Evolutionary conservation across 2,329 filamentous ascomycete genomes (phyloP).

Genomic region (Mariannaea sp.): DNA sequence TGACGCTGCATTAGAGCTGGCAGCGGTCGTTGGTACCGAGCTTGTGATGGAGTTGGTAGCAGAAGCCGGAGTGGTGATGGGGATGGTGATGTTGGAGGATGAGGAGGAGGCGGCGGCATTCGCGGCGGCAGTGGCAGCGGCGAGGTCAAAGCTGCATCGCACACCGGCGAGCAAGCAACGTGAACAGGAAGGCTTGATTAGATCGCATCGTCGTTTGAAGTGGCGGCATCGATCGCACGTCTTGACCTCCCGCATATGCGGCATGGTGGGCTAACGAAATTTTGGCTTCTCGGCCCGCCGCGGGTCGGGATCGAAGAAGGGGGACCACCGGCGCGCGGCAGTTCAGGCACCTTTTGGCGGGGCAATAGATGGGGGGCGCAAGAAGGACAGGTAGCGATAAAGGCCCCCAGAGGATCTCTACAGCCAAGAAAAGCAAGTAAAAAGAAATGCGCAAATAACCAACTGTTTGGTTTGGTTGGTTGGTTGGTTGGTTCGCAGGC

Average conservation of each 20-base stretch:
- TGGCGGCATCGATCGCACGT: conserved; percentile 45
- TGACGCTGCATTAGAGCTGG: conserved; percentile 14
- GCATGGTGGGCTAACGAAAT: conserved; percentile 30
- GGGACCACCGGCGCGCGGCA: background rate
- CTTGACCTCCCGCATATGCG: conserved; percentile 43
- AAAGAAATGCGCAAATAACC: conserved; percentile 10
- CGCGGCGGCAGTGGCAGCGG: conserved; percentile 21
- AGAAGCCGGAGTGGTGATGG: conserved; percentile 12
- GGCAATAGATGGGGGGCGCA: background rate
- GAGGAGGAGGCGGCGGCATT: conserved; percentile 23
- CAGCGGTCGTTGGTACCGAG: conserved; percentile 3
- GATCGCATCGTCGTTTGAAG: conserved; percentile 45
- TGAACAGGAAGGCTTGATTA: conserved; percentile 43
- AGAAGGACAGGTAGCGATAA: background rate
- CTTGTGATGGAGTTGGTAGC: conserved; percentile 5
- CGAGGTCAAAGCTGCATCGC: conserved; percentile 41
- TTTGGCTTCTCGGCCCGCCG: conserved; percentile 21
- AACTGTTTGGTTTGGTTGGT: too few species aligned
- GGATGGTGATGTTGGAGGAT: conserved; percentile 22
- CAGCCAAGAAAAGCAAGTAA: conserved; percentile 7
- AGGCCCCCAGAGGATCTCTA: background rate
- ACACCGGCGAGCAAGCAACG: conserved; percentile 42
- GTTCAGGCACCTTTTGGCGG: conserved; percentile 6
- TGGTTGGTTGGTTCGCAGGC: conserved; percentile 11
- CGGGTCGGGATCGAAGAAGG: conserved; percentile 7